Base-by-base conservation (phyloP, 2,329 filamentous ascomycete species). In the Teratosphaeria epicoccoides region DNA sequence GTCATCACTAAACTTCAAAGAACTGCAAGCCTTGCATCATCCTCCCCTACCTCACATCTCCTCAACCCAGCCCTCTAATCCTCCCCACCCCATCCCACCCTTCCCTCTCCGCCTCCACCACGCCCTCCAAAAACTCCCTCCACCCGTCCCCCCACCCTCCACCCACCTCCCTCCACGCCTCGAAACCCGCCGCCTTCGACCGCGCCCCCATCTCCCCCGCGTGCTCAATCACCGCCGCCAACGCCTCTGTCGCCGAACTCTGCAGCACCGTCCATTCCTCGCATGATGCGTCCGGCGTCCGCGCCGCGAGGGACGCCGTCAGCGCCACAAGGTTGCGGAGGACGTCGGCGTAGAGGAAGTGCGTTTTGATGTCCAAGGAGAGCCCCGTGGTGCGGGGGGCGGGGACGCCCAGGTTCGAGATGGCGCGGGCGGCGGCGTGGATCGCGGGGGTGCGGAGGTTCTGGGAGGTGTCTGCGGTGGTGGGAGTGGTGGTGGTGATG, bases 11-110 rank as follows among this genome's bases (percentile, higher is more conserved):
- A 37, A 37, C n/a, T n/a, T n/a, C n/a, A n/a, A n/a, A n/a, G n/a
- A n/a, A n/a, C n/a, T n/a, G n/a, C n/a, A n/a, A n/a, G n/a, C n/a
- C n/a, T n/a, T n/a, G n/a, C n/a, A n/a, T n/a, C n/a, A n/a, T n/a
- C n/a, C n/a, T n/a, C n/a, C n/a, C n/a, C n/a, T 14, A 37, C 10
- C 14, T 17, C 14, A 20, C 33, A 7, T 17, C 33, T 5, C n/a
- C 33, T 5, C 33, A n/a, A 40, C 10, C 28, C 6, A 29, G n/a
- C 46, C 17, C 20, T 44, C 48, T 57, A n/a, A 62, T 52, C 49
- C 54, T 59, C 24, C 45, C 50, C 9, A 66, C 52, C 14, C 62
- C 62, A 33, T 63, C 63, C 64, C 64, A 66, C 6, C 63, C 64
- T 43, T 61, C 58, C 23, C 44, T 57, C 43, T 58, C 63, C 24